phyloP scores from a whole-genome alignment of 2,329 filamentous ascomycete genomes.

The Alternaria hordeiaustralica region DNA sequence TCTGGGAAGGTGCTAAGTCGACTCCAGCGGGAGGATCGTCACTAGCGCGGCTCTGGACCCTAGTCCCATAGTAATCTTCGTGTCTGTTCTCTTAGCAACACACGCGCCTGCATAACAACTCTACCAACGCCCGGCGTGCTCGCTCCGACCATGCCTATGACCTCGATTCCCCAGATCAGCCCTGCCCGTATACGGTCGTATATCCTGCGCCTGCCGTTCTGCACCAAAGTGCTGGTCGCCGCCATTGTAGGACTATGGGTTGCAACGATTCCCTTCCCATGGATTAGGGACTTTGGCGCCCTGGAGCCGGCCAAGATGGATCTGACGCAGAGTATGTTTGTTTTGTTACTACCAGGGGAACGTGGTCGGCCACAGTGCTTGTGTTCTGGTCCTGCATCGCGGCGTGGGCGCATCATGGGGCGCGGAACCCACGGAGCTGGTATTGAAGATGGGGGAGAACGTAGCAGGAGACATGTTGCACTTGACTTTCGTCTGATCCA shows the following conservation, averaged over 20 bases:
- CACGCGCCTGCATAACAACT: constrained; percentile 19
- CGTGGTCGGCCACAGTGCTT: background rate
- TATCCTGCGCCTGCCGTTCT: constrained; percentile 82
- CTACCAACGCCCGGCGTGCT: constrained; percentile 14
- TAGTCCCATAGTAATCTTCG: constrained; percentile 16
- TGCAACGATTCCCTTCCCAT: constrained; percentile 70
- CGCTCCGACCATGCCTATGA: constrained; percentile 39
- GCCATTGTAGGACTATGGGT: constrained; percentile 74
- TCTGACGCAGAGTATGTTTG: constrained; percentile 70
- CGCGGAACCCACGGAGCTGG: background rate
- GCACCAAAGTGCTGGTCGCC: constrained; percentile 74
- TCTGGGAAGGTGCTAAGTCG: constrained; percentile 17
- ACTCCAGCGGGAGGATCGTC: constrained; percentile 19
- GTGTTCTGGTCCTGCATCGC: background rate
- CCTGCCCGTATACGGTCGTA: constrained; percentile 79
- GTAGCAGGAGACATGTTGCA: background rate
- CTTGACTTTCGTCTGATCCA: background rate
- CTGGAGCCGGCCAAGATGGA: constrained; percentile 79
- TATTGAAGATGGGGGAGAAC: background rate
- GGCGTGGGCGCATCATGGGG: constrained; percentile 2
- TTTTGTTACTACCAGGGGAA: background rate
- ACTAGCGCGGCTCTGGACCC: constrained; percentile 22
- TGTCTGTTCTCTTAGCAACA: constrained; percentile 9
- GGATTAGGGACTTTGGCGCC: constrained; percentile 79
- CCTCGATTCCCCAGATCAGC: constrained; percentile 67